phyloP scores from a whole-genome alignment of 2,329 filamentous ascomycete genomes.

The Scleromitrula shiraiana region DNA sequence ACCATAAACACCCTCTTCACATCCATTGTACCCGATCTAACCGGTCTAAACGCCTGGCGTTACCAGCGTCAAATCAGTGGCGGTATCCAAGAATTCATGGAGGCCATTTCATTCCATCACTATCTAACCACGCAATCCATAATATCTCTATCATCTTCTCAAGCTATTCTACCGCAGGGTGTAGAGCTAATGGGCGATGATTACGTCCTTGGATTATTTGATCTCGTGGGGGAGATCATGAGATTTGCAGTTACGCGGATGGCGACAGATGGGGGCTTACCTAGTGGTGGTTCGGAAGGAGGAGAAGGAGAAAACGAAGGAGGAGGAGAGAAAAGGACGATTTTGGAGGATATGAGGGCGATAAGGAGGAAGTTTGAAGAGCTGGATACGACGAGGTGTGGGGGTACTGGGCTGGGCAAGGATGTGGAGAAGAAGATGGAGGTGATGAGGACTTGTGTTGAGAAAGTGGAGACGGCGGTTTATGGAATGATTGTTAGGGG shows the following conservation, averaged over 20 bases:
- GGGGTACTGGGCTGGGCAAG: slow-evolving; percentile 44
- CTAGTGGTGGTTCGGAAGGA: slow-evolving; percentile 26
- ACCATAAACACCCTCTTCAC: slow-evolving; percentile 65
- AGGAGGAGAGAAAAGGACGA: slow-evolving; percentile 41
- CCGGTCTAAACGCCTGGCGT: slow-evolving; percentile 71
- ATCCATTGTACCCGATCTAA: slow-evolving; percentile 62
- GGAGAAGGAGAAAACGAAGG: slow-evolving; percentile 21
- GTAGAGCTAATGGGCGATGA: slow-evolving; percentile 70
- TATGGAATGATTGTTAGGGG: slow-evolving; percentile 85
- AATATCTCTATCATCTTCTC: slow-evolving; percentile 58
- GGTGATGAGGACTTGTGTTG: slow-evolving; percentile 79
- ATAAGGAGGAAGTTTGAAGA: slow-evolving; percentile 71
- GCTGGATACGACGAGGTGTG: slow-evolving; percentile 48
- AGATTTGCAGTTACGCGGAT: slow-evolving; percentile 85
- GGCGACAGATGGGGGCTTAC: slow-evolving; percentile 51
- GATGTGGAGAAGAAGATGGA: slow-evolving; percentile 74
- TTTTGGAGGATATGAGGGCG: slow-evolving; percentile 73
- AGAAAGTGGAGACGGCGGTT: slow-evolving; percentile 85
- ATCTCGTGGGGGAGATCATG: slow-evolving; percentile 95
- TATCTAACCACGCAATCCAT: slow-evolving; percentile 74
- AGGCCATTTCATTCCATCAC: slow-evolving; percentile 80
- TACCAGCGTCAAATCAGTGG: slow-evolving; percentile 70
- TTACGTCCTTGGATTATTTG: slow-evolving; percentile 85
- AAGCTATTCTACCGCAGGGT: slow-evolving; percentile 37
- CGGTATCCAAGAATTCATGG: slow-evolving; percentile 89